These are phyloP conservation scores for Talaromyces rugulosus DNA, from an alignment of 2,329 filamentous ascomycete species.

Conservation along the genomic window DNA sequence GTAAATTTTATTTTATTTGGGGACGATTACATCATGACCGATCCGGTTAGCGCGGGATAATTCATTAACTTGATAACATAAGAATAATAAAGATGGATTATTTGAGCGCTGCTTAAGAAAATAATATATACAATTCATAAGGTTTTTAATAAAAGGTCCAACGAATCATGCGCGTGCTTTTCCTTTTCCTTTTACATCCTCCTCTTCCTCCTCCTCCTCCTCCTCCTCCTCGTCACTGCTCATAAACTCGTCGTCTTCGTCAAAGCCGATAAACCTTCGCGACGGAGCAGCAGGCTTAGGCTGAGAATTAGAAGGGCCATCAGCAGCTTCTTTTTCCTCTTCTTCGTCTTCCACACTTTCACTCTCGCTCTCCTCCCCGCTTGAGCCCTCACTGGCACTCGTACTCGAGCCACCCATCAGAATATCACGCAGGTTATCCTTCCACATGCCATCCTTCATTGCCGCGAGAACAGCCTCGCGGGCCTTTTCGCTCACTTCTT, in stretches of 20 bases:
- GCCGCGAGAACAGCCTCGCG: conserved; percentile 71
- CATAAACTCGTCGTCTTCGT: conserved; percentile 46
- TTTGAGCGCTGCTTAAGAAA: background rate
- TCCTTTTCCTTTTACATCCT: conserved; percentile 29
- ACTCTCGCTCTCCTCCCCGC: conserved; percentile 26
- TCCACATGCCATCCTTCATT: conserved; percentile 57
- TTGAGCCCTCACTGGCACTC: conserved; percentile 36
- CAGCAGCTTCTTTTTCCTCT: conserved; percentile 25
- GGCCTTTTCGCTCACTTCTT: conserved; percentile 81
- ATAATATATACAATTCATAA: background rate
- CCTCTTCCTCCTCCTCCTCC: conserved; percentile 25
- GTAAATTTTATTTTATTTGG: conserved; percentile 7
- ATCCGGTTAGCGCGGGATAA: background rate
- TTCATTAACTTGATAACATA: background rate
- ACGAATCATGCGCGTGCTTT: conserved; percentile 27
- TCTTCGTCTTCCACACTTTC: conserved; percentile 37
- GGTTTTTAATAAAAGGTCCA: background rate
- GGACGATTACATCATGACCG: conserved; percentile 2
- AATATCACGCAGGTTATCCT: conserved; percentile 37
- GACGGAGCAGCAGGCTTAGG: conserved; percentile 24
- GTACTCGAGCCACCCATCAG: conserved; percentile 33
- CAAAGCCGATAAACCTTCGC: conserved; percentile 43
- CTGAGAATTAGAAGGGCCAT: conserved; percentile 23
- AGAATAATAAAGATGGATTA: background rate
- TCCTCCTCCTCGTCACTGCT: conserved; percentile 37